phyloP scores from a whole-genome alignment of 2,329 filamentous ascomycete species.

The Lachnellula hyalina region DNA sequence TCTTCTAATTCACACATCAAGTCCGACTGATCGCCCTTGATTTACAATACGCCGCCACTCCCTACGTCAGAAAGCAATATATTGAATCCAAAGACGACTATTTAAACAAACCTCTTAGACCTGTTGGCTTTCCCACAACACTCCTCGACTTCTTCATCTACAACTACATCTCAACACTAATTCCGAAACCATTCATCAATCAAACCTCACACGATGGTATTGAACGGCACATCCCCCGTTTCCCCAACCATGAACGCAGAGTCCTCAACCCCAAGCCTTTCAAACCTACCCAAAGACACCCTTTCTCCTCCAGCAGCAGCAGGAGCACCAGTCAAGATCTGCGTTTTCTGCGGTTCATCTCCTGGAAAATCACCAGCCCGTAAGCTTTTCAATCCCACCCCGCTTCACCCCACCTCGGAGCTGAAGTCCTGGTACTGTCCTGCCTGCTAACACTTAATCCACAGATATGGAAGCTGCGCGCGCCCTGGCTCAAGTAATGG shows the following conservation, averaged over 20 bases:
- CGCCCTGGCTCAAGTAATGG: slow-evolving; percentile 55
- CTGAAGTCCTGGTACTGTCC: not conserved
- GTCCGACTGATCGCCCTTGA: too few species aligned
- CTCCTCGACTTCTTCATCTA: not conserved
- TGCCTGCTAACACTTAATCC: not conserved
- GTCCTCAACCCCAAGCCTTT: not conserved
- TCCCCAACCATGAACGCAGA: not conserved
- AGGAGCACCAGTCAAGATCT: slow-evolving; percentile 54
- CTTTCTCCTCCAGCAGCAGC: not conserved
- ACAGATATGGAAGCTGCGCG: slow-evolving; percentile 56
- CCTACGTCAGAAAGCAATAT: too few species aligned
- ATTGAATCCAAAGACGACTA: too few species aligned
- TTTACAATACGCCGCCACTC: too few species aligned
- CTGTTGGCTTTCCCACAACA: not conserved
- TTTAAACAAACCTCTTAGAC: not conserved
- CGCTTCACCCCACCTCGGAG: not conserved
- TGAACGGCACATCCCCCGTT: slow-evolving; percentile 11
- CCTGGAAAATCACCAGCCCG: slow-evolving; percentile 68
- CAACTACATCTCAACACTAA: not conserved
- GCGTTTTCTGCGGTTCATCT: slow-evolving; percentile 89
- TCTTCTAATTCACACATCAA: too few species aligned
- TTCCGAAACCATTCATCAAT: not conserved
- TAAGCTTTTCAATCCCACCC: slow-evolving; percentile 38
- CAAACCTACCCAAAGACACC: not conserved
- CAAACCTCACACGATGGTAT: slow-evolving; percentile 12